phyloP scores from a whole-genome alignment of 176 grass and related monocot species.

The Bolboschoenus planiculmis region DNA sequence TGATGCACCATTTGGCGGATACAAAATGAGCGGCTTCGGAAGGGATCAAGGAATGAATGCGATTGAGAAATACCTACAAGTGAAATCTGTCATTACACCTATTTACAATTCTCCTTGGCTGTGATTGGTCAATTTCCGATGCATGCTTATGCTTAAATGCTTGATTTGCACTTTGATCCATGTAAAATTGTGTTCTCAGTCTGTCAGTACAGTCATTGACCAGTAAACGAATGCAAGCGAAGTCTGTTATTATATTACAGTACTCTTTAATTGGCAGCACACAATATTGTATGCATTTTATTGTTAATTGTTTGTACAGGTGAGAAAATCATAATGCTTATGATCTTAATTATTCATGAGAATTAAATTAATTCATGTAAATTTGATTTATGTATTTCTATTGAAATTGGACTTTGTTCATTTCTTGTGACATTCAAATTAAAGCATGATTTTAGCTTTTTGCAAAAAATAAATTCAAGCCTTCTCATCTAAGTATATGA shows the following conservation, averaged over 20 bases:
- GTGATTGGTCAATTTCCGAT: constrained; percentile 8
- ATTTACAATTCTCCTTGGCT: constrained; percentile 72
- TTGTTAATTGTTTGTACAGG: background rate
- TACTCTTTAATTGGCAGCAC: background rate
- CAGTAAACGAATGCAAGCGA: background rate
- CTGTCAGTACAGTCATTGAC: background rate
- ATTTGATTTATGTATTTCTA: background rate
- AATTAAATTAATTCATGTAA: background rate
- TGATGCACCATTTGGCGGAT: constrained; percentile 66
- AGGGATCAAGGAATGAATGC: constrained; percentile 66
- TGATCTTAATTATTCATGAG: background rate
- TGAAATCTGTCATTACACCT: constrained; percentile 71
- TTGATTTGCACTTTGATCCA: background rate
- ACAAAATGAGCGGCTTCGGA: constrained; percentile 87
- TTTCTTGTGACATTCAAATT: background rate
- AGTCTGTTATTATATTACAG: background rate
- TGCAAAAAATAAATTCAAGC: background rate
- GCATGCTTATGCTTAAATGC: background rate
- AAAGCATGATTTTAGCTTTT: background rate
- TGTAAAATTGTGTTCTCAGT: background rate
- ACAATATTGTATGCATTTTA: background rate
- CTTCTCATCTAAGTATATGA: background rate
- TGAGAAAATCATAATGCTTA: background rate
- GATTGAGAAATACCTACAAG: constrained; percentile 69
- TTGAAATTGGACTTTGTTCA: background rate